A percentile compares a stretch with the other conserved stretches of the same genome.
Conservation (phyloP, 345 rosid species). For the Leavenworthia alabamica region DNA sequence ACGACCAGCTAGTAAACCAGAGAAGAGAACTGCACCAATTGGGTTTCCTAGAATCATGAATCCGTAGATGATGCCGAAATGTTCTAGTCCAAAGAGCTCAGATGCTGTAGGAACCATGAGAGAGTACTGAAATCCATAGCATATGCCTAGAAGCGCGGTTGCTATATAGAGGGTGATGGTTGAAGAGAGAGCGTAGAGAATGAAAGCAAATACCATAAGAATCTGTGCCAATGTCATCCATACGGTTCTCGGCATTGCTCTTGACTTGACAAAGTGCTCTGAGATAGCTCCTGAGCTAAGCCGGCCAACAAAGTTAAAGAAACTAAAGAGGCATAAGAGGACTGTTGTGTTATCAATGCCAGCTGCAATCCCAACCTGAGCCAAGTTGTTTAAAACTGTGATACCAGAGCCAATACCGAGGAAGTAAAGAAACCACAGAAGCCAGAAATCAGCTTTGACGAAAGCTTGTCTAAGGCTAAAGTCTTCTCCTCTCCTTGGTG, state of each 20-base stretch:
- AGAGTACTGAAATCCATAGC: constrained; percentile 48
- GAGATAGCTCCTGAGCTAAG: constrained; percentile 72
- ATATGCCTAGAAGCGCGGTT: constrained; percentile 57
- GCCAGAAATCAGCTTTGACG: constrained; percentile 82
- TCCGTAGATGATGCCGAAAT: constrained; percentile 67
- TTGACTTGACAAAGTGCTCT: constrained; percentile 76
- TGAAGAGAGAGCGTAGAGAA: constrained; percentile 46
- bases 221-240: constrained; percentile 57
- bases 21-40: constrained; percentile 71
- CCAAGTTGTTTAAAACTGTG: constrained; percentile 76
- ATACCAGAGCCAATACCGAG: constrained; percentile 78
- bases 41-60: constrained; percentile 73
- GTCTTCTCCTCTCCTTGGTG: constrained; percentile 65
- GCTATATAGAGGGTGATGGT: constrained; percentile 45
- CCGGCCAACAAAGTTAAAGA: constrained; percentile 74
- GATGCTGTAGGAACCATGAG: constrained; percentile 61
- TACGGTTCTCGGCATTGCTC: constrained; percentile 54
- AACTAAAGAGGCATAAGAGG: constrained; percentile 57
- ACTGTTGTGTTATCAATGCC: constrained; percentile 57
- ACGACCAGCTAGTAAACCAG: constrained; percentile 64
- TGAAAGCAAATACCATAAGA: constrained; percentile 47
- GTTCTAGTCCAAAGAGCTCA: constrained; percentile 74
- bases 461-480: constrained; percentile 57
- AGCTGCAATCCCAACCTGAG: constrained; percentile 64
- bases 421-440: constrained; percentile 75